Conservation (phyloP, 2,329 filamentous ascomycete species). For the Coleophoma eucalyptorum region DNA sequence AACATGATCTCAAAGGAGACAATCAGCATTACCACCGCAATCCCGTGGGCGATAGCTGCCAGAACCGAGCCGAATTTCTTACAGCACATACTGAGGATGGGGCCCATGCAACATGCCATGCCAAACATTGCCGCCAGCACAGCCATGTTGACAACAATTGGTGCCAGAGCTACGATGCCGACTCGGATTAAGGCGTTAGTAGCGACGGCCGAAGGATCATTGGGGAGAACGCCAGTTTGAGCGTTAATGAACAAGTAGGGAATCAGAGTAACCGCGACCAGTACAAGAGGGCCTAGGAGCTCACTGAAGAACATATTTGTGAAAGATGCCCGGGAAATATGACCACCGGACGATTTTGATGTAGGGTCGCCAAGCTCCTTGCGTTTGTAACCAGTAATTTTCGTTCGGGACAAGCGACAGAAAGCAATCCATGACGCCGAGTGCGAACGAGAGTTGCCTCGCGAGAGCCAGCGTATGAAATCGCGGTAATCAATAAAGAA, state of each 20-base stretch:
- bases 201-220: conserved; percentile 35
- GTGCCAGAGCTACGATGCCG: conserved; percentile 76
- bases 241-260: conserved; percentile 97
- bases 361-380: conserved; percentile 91
- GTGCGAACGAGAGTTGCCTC: conserved; percentile 94
- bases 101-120: conserved; percentile 98
- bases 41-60: conserved; percentile 85
- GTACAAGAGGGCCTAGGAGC: conserved; percentile 77
- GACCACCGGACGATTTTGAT: conserved; percentile 77
- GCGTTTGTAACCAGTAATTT: conserved; percentile 97
- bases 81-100: conserved; percentile 95
- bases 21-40: conserved; percentile 85
- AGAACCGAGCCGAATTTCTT: conserved; percentile 98
- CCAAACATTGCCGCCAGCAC: conserved; percentile 74
- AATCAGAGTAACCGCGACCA: conserved; percentile 75
- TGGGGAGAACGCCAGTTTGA: conserved; percentile 70
- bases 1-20: conserved; percentile 94
- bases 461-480: conserved; percentile 93
- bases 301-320: conserved; percentile 92
- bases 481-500: conserved; percentile 99
- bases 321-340: conserved; percentile 83
- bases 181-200: conserved; percentile 78
- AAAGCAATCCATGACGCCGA: conserved; percentile 98
- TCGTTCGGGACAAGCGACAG: conserved; percentile 89
- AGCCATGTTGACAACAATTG: conserved; percentile 85